Conservation (phyloP, 2,329 filamentous ascomycete species). For the Sporothrix brasiliensis region DNA sequence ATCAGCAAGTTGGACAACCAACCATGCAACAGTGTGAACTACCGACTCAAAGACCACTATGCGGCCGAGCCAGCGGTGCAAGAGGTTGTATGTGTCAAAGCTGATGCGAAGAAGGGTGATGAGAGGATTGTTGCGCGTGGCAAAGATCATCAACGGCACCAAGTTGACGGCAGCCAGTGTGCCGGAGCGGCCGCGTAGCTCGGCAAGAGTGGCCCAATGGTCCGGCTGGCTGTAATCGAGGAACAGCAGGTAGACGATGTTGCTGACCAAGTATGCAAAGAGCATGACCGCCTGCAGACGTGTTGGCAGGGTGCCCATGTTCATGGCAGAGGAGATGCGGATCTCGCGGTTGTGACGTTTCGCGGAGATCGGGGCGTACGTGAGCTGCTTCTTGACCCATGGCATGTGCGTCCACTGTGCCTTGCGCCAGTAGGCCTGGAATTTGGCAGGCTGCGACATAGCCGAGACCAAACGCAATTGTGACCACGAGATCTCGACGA, state of each 20-base stretch:
- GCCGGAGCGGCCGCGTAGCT: conserved; percentile 83
- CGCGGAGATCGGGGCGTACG: conserved; percentile 65
- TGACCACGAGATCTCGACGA: conserved; percentile 58
- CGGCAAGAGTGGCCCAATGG: conserved; percentile 69
- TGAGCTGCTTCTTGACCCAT: conserved; percentile 62
- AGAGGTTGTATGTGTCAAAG: conserved; percentile 94
- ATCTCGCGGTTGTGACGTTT: conserved; percentile 66
- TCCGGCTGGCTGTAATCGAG: conserved; percentile 63
- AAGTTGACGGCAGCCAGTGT: conserved; percentile 86
- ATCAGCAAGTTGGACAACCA: conserved; percentile 68
- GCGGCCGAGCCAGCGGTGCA: conserved; percentile 82
- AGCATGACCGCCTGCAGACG: conserved; percentile 64
- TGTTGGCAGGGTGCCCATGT: conserved; percentile 65
- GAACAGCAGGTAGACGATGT: conserved; percentile 63
- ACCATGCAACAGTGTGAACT: conserved; percentile 73
- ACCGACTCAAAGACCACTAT: conserved; percentile 70
- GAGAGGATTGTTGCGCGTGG: conserved; percentile 89
- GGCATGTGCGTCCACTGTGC: conserved; percentile 65
- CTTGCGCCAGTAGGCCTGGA: conserved; percentile 62
- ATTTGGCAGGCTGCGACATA: conserved; percentile 56
- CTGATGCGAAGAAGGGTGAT: conserved; percentile 81
- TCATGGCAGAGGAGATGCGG: conserved; percentile 48
- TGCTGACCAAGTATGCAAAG: conserved; percentile 60
- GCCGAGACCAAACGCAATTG: conserved; percentile 62
- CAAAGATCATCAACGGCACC: conserved; percentile 85